Percentiles rank a stretch among this genome's conserved stretches.
phyloP scores from a whole-genome alignment of 2,329 filamentous ascomycete genomes.

The Penicillium sp. region DNA sequence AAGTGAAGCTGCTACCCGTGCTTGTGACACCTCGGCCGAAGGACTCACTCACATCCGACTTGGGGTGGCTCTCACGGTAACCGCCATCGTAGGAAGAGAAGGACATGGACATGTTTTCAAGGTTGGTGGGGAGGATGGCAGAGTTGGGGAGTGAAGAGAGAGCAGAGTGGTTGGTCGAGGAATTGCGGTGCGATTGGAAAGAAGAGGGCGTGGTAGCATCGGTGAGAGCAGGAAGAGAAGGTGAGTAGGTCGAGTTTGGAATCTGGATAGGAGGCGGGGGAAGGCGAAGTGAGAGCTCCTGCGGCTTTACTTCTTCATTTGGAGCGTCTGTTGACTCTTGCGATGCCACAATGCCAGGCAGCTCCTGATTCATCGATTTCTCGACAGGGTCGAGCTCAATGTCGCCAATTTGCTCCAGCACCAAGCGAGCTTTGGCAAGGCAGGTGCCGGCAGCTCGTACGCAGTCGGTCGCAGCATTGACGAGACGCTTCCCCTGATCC shows the following conservation, averaged over 20 bases:
- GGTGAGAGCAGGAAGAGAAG: slow-evolving; percentile 36
- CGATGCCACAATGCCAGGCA: slow-evolving; percentile 19
- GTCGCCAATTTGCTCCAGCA: slow-evolving; percentile 84
- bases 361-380: slow-evolving; percentile 9
- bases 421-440: slow-evolving; percentile 75
- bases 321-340: slow-evolving; percentile 18
- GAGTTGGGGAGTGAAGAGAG: slow-evolving; percentile 27
- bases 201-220: slow-evolving; percentile 39
- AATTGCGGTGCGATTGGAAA: slow-evolving; percentile 41
- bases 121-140: slow-evolving; percentile 24
- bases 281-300: slow-evolving; percentile 37
- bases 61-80: slow-evolving; percentile 37
- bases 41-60: slow-evolving; percentile 30
- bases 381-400: slow-evolving; percentile 69
- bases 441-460: slow-evolving; percentile 89
- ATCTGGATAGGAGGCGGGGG: slow-evolving; percentile 47
- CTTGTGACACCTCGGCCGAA: slow-evolving; percentile 68
- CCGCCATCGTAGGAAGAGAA: slow-evolving; percentile 29
- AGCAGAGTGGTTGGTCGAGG: slow-evolving; percentile 24
- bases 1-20: slow-evolving; percentile 73
- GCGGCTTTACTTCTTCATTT: slow-evolving; percentile 16
- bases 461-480: slow-evolving; percentile 76
- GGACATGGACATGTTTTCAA: slow-evolving; percentile 27
- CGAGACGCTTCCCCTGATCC: slow-evolving; percentile 69
- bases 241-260: slow-evolving; percentile 33